These are phyloP conservation scores for Ochromonas danica DNA, from an alignment of 108 stramenopile species.

Conservation along the genomic window DNA sequence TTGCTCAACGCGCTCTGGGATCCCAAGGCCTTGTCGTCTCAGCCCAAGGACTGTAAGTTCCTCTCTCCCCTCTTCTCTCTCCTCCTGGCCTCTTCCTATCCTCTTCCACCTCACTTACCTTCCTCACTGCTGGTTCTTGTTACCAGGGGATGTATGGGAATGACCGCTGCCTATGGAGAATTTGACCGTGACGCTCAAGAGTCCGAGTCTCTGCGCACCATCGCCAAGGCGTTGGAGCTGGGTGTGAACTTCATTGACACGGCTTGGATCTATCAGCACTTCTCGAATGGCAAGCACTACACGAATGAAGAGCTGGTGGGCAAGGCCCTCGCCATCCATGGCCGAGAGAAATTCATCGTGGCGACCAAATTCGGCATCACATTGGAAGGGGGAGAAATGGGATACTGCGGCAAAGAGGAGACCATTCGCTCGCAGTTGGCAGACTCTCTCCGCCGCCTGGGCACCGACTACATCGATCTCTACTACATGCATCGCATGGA, in stretches of 20 bases:
- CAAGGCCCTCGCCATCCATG: not conserved
- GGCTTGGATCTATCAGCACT: slow-evolving; percentile 27
- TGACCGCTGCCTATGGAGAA: slow-evolving; percentile 21
- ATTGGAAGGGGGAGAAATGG: not conserved
- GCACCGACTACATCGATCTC: slow-evolving; percentile 39
- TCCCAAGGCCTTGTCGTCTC: not conserved
- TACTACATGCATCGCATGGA: slow-evolving; percentile 46
- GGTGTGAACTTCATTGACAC: slow-evolving; percentile 27
- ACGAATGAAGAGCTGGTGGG: slow-evolving; percentile 24
- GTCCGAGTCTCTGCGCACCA: slow-evolving; percentile 5
- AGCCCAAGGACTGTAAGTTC: not conserved
- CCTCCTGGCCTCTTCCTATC: too few species aligned
- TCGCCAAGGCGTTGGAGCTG: slow-evolving; percentile 10
- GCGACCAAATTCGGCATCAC: slow-evolving; percentile 25
- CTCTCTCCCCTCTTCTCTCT: too few species aligned
- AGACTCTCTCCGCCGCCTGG: slow-evolving; percentile 41
- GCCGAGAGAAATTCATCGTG: too few species aligned
- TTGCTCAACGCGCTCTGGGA: not conserved
- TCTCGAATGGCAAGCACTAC: not conserved
- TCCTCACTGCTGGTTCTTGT: too few species aligned
- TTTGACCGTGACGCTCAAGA: slow-evolving; percentile 12
- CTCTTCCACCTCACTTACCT: too few species aligned
- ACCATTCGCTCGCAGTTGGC: slow-evolving; percentile 21
- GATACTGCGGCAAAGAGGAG: not conserved
- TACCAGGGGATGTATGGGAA: slow-evolving; percentile 31